Percentiles rank a stretch among this genome's conserved stretches.
phyloP scores from a whole-genome alignment of 2,329 filamentous ascomycete species.

The Aspergillus ibericus region DNA sequence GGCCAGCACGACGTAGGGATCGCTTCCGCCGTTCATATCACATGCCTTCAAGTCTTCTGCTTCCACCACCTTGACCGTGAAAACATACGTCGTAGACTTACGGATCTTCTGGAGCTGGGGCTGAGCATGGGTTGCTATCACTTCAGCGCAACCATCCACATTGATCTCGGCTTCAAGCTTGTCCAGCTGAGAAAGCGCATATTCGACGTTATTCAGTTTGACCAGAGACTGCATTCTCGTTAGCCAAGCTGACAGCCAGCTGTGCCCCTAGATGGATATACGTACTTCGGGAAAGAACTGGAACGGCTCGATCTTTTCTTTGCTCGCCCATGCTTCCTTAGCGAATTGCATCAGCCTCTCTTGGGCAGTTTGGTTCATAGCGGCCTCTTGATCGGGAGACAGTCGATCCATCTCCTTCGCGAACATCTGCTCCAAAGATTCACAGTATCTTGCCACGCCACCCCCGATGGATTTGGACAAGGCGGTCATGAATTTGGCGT shows the following conservation, averaged over 20 bases:
- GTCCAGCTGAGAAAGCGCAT: slow-evolving; percentile 87
- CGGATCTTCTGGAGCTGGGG: slow-evolving; percentile 67
- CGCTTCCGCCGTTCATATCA: slow-evolving; percentile 88
- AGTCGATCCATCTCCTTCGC: slow-evolving; percentile 88
- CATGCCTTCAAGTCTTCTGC: slow-evolving; percentile 98
- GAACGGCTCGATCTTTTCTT: slow-evolving; percentile 93
- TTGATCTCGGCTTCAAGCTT: slow-evolving; percentile 87
- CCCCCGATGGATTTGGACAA: slow-evolving; percentile 80
- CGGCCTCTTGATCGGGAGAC: slow-evolving; percentile 81
- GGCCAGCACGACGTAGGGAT: slow-evolving; percentile 94
- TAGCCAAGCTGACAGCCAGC: slow-evolving; percentile 3
- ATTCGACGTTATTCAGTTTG: slow-evolving; percentile 97
- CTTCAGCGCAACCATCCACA: slow-evolving; percentile 82
- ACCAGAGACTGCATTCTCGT: slow-evolving; percentile 73
- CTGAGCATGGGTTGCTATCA: slow-evolving; percentile 73
- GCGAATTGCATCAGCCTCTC: slow-evolving; percentile 92
- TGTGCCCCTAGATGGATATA: slow-evolving; percentile 10
- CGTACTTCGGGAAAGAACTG: slow-evolving; percentile 90
- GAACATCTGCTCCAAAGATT: slow-evolving; percentile 83
- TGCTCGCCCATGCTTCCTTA: slow-evolving; percentile 87
- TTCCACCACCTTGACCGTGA: slow-evolving; percentile 98
- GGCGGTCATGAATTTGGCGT: slow-evolving; percentile 96
- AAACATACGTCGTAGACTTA: slow-evolving; percentile 85
- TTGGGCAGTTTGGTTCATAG: slow-evolving; percentile 75
- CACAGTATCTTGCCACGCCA: slow-evolving; percentile 86